Percentiles rank a stretch among this genome's conserved stretches.
Conservation (phyloP, 257 asterid genomes). For the Ilex asprella region DNA sequence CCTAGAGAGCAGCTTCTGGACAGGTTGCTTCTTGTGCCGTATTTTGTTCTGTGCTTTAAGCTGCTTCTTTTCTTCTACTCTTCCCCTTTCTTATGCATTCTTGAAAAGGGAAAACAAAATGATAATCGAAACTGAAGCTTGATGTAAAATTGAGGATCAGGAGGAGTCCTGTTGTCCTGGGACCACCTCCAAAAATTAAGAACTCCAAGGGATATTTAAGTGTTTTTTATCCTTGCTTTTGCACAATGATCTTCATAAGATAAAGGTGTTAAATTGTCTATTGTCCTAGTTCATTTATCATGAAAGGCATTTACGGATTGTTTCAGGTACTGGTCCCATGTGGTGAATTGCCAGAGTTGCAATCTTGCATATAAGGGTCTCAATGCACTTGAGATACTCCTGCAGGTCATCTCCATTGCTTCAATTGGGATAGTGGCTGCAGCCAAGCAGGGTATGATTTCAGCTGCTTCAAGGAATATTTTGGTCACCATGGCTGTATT, state of each 20-base stretch:
- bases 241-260: no score
- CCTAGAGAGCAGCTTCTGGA: constrained; percentile 66
- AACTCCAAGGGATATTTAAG: no score
- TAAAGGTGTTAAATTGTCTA: no score
- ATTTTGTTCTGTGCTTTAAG: background rate
- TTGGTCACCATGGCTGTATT: constrained; percentile 46
- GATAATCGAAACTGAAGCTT: background rate
- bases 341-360: constrained; percentile 70
- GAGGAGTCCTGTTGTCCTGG: background rate
- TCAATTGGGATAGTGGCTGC: constrained; percentile 58
- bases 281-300: background rate
- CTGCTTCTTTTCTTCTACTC: background rate
- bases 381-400: constrained; percentile 34
- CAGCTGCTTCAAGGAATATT: constrained; percentile 36
- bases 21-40: constrained; percentile 29
- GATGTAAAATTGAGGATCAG: background rate
- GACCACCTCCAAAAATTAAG: background rate
- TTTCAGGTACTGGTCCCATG: constrained; percentile 78
- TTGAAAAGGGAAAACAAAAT: background rate
- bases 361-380: constrained; percentile 49
- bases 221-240: no score
- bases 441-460: constrained; percentile 42
- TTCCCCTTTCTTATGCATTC: background rate
- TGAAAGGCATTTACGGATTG: background rate
- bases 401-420: constrained; percentile 47